Conservation (phyloP, 2,329 filamentous ascomycete genomes). For the Sporothrix luriei region DNA sequence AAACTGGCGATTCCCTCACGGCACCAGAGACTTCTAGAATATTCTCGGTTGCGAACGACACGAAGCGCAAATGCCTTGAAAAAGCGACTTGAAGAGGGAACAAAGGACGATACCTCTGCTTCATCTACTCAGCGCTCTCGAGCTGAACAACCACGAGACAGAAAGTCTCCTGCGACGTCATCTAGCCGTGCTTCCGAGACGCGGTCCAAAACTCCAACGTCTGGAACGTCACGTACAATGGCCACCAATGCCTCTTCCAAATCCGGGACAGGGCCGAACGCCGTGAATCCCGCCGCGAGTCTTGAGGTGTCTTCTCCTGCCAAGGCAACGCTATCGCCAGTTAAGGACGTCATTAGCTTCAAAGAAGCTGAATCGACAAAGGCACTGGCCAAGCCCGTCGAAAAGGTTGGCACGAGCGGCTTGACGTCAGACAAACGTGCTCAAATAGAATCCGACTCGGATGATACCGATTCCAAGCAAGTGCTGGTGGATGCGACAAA, state of each 20-base stretch:
- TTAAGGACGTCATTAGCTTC: too few species aligned
- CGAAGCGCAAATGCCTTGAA: background rate
- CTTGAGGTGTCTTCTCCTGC: background rate
- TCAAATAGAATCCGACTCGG: background rate
- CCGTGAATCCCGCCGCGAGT: background rate
- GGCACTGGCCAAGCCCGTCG: background rate
- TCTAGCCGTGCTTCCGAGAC: background rate
- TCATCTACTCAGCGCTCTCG: background rate
- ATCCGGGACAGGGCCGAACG: background rate
- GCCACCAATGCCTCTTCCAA: background rate
- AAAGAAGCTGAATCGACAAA: background rate
- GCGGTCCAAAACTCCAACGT: background rate
- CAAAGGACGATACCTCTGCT: constrained; percentile 4
- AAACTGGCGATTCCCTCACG: constrained; percentile 7
- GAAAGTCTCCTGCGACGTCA: background rate
- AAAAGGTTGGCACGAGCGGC: background rate
- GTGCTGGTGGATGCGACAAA: constrained; percentile 22
- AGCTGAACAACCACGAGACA: background rate
- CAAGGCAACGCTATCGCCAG: background rate
- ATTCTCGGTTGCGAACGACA: constrained; percentile 17
- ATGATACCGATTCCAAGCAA: background rate
- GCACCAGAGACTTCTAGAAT: constrained; percentile 25
- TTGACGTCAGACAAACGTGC: background rate
- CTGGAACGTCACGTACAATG: background rate
- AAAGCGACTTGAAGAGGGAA: background rate